Base-by-base conservation (phyloP, 495 filamentous ascomycete species). In the Aspergillus wentii region DNA sequence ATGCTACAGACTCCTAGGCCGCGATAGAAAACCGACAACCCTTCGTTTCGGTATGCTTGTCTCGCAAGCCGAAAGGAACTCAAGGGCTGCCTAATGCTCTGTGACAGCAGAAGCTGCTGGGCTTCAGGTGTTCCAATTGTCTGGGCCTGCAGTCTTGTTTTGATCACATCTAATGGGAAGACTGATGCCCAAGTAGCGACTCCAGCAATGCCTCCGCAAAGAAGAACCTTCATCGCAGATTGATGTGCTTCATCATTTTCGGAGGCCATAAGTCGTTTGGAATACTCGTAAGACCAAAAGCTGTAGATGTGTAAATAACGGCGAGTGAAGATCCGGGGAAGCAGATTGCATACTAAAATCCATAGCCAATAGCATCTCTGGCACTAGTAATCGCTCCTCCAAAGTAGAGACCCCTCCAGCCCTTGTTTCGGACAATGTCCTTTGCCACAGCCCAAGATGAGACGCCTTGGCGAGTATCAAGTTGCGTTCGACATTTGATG, bases 161-260 rank as follows among this genome's bases (percentile, higher is more conserved):
- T 96, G 44, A 95, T 67, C 36, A 95, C 82, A 57, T 95, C 89
- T 25, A 95, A 54, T 11, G 89, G 89, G 46, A 92, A 95, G 13
- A 95, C 77, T 28, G 83, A 88, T 8, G 79, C 72, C 89, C 89
- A 95, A 1, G 85, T 90, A 13, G 82, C 75, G 20, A 92, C 71
- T 2, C 89, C 90, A 5, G 90, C 89, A 32, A 95, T 52, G 8
- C 89, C 89, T 29, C 90, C 88, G 43, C 85, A 91, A 2, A 94
- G 62, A 20, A 95, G 56, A 9, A 88, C 72, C 40, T 82, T 82
- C 13, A 79, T 43, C 4, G 82, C 72, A 19, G 78, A 68, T 27
- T 69, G 51, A 8, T 56, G 63, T 19, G 58, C 49, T 11, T 56
- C 61, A 19, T 76, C 62, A 27, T 64, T 48, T 5, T 57, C 29